Evolutionary conservation across 1,284 basidiomycete genomes (phyloP).

Genomic region (Trichosporon sp.): DNA sequence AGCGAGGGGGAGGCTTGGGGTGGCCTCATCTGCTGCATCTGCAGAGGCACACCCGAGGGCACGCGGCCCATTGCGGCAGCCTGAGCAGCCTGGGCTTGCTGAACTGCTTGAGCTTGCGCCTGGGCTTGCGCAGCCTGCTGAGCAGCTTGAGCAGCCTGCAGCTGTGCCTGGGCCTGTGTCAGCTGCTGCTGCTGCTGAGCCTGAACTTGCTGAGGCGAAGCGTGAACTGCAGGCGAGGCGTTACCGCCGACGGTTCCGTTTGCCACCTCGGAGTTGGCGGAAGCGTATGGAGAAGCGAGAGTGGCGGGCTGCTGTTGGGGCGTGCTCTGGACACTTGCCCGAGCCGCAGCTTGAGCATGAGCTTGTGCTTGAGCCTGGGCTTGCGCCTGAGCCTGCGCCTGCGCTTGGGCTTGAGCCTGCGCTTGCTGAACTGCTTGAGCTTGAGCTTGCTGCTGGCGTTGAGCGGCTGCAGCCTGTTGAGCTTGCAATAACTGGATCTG

Average conservation of each 20-base stretch:
- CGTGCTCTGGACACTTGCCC: neutral
- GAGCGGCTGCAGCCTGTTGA: conserved; percentile 31
- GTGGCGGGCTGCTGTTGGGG: neutral
- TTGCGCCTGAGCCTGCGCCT: conserved; percentile 18
- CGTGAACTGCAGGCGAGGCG: neutral
- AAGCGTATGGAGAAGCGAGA: neutral
- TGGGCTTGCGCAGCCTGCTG: conserved; percentile 13
- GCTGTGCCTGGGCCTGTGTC: conserved; percentile 6
- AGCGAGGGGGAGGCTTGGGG: conserved; percentile 8
- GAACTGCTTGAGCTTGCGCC: conserved; percentile 10
- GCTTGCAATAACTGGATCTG: conserved; percentile 41
- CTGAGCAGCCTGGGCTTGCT: conserved; percentile 10
- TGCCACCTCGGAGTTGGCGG: neutral
- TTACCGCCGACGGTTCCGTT: neutral
- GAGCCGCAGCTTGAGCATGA: conserved; percentile 6
- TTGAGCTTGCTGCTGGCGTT: conserved; percentile 20
- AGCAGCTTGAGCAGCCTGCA: conserved; percentile 4
- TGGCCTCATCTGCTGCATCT: conserved; percentile 21
- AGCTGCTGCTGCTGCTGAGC: conserved; percentile 4
- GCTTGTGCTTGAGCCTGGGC: conserved; percentile 12
- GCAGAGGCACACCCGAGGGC: conserved; percentile 9
- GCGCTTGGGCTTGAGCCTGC: conserved; percentile 17
- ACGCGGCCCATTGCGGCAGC: conserved; percentile 20
- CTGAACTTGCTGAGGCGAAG: conserved; percentile 11
- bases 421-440: conserved; percentile 19